These are phyloP conservation scores for Colletotrichum zoysiae DNA, from an alignment of 2,329 filamentous ascomycete species.

Conservation along the genomic window DNA sequence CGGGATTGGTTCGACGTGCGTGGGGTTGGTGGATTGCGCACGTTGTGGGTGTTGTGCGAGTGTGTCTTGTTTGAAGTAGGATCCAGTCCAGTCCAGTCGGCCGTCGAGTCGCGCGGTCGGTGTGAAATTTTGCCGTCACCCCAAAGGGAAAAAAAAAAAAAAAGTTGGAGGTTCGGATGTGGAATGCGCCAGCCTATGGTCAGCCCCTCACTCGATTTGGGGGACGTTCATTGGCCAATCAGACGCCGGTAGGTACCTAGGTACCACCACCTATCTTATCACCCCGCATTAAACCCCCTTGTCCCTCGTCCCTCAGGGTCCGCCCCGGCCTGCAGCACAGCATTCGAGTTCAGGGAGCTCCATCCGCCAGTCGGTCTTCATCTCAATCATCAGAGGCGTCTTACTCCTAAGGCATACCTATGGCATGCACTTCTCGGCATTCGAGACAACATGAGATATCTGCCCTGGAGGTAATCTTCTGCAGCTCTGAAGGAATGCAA, in stretches of 20 bases:
- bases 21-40: slow-evolving; percentile 20
- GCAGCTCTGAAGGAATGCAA: no score
- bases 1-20: slow-evolving; percentile 20
- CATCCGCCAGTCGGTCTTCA: neutral
- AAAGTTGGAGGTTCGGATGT: slow-evolving; percentile 27
- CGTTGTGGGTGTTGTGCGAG: slow-evolving; percentile 14
- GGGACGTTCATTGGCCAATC: slow-evolving; percentile 31
- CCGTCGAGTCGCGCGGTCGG: slow-evolving; percentile 32
- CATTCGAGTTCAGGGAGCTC: slow-evolving; percentile 10
- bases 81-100: slow-evolving; percentile 4
- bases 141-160: slow-evolving; percentile 19
- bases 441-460: neutral
- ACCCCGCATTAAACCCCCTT: slow-evolving; percentile 33
- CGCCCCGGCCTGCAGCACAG: slow-evolving; percentile 17
- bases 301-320: slow-evolving; percentile 24
- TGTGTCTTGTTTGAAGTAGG: slow-evolving; percentile 4
- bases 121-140: slow-evolving; percentile 39
- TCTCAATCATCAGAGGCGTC: neutral
- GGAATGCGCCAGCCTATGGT: slow-evolving; percentile 29
- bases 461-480: neutral
- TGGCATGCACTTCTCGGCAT: neutral
- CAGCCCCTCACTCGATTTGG: slow-evolving; percentile 20
- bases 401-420: neutral
- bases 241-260: neutral
- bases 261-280: slow-evolving; percentile 13